A percentile compares a stretch with the other conserved stretches of the same genome.
Evolutionary conservation across 2,329 filamentous ascomycete genomes (phyloP).

Genomic region (Fusarium nodosum): DNA sequence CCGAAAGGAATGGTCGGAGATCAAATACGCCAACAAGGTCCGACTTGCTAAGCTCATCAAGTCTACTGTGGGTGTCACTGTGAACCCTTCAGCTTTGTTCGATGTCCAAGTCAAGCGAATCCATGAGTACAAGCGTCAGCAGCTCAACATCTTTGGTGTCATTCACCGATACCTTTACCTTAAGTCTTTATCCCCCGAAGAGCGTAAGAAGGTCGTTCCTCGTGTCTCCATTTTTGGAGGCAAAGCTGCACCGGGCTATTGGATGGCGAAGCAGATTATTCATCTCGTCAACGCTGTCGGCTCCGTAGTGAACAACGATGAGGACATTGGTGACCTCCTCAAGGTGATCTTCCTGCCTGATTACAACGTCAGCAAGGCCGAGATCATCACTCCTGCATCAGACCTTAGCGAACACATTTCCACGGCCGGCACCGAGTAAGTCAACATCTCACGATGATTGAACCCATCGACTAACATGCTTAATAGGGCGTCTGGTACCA

Average conservation of each 20-base stretch:
- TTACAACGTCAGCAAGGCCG: conserved; percentile 99
- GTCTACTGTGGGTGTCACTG: conserved; percentile 79
- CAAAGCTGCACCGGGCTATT: conserved; percentile 97
- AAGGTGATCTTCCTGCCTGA: conserved; percentile 98
- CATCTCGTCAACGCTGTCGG: conserved; percentile 96
- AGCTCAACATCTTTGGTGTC: conserved; percentile 98
- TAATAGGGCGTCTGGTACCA: conserved; percentile 77
- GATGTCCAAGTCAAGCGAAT: conserved; percentile 99
- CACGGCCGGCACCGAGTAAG: conserved; percentile 91
- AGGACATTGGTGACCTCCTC: conserved; percentile 90
- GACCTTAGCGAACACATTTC: conserved; percentile 99
- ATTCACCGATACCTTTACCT: conserved; percentile 94
- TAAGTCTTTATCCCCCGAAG: conserved; percentile 85
- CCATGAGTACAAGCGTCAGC: conserved; percentile 99
- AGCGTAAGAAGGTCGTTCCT: conserved; percentile 87
- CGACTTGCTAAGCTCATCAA: conserved; percentile 93
- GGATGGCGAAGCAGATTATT: conserved; percentile 99
- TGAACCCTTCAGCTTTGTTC: conserved; percentile 91
- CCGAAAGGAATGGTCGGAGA: conserved; percentile 93
- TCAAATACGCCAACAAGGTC: conserved; percentile 97
- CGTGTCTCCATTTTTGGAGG: conserved; percentile 97
- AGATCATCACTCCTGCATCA: conserved; percentile 94
- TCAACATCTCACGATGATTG: conserved; percentile 27
- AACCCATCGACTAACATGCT: conserved; percentile 15
- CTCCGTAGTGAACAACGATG: conserved; percentile 89